Evolutionary conservation across 2,329 filamentous ascomycete genomes (phyloP).

Genomic region (Cordyceps pruinosa): DNA sequence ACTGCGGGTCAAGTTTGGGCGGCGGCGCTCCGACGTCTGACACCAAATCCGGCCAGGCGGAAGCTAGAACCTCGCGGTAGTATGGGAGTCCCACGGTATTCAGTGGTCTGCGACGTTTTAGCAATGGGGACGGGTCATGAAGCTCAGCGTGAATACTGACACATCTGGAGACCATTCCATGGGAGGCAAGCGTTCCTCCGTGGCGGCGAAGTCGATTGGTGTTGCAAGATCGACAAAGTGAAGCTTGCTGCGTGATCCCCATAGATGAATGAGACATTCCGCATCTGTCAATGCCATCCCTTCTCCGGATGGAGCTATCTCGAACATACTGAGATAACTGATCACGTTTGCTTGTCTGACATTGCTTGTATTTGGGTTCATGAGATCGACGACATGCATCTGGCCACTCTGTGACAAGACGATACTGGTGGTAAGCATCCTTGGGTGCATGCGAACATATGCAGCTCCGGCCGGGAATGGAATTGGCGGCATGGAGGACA

Average conservation of each 20-base stretch:
- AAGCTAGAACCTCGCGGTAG: conserved; percentile 81
- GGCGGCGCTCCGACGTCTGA: conserved; percentile 84
- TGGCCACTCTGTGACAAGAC: conserved; percentile 88
- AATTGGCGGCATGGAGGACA: conserved; percentile 81
- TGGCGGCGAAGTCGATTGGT: conserved; percentile 70
- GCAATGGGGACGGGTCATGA: background rate
- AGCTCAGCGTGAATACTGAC: conserved; percentile 34
- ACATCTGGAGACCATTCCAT: conserved; percentile 67
- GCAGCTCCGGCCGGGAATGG: conserved; percentile 89
- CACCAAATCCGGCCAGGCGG: conserved; percentile 81
- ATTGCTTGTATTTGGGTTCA: conserved; percentile 84
- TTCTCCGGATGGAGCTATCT: conserved; percentile 82
- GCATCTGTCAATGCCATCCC: conserved; percentile 75
- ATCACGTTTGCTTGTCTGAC: conserved; percentile 76
- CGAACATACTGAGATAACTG: conserved; percentile 68
- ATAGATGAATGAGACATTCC: conserved; percentile 73
- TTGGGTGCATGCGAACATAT: conserved; percentile 92
- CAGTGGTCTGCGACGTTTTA: conserved; percentile 51
- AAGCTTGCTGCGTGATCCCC: conserved; percentile 80
- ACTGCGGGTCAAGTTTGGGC: conserved; percentile 62
- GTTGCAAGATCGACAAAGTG: conserved; percentile 78
- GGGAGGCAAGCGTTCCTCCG: conserved; percentile 47
- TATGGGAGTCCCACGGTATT: conserved; percentile 87
- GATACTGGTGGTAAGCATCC: conserved; percentile 90
- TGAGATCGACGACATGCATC: conserved; percentile 90